Evolutionary conservation across 2,329 filamentous ascomycete species (phyloP), one percentile per base, ranked within the genome.

Genomic region (Fragosphaeria purpurea): DNA sequence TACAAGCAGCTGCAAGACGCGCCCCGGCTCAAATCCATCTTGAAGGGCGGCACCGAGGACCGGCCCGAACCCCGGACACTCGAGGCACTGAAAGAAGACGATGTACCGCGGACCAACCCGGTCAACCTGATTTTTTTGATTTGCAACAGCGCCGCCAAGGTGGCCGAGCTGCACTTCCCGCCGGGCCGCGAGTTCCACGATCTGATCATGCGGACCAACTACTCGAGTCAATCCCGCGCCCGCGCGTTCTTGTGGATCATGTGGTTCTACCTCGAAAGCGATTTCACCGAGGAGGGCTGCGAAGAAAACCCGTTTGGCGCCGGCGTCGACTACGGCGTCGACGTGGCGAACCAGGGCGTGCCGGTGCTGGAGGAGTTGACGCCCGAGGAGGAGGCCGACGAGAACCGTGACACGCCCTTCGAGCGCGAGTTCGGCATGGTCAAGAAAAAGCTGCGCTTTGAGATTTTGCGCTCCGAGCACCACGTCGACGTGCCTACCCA

Each of bases 1-100:
- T 97, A 98, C 75, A 98, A 98, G 64, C 93, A 97, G 62, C 76
- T 98, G 6, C 93, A 98, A 67, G 93, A 98, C 70, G 93, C 93
- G 2, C 93, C 93, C 4, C 82, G 93, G 44, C 74, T 98, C 43
- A 98, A 98, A 65, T 97, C 91, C 1, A 98, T 98, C 55, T 75
- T 98, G 38, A 98, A 98, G 65, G 93, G 93, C 10, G 93, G 91
- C 11, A 93, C 89, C 0, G 93, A 98, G 65, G 93, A 98, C 61
- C 76, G 85, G 57, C 56, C 84, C 44, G 91, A 98, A 65, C 93
- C 93, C 0, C 82, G 79, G 54, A 85, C 87, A 0, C 73, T 97
- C 7, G 85, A 91, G 39, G 86, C 89, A 58, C 86, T 98, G 61
- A 91, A 87, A 67, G 69, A 73, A 1, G 66, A 74, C 13, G 63